Evolutionary conservation across 257 asterid genomes (phyloP).

Genomic region (Fraxinus quadrangulata): DNA sequence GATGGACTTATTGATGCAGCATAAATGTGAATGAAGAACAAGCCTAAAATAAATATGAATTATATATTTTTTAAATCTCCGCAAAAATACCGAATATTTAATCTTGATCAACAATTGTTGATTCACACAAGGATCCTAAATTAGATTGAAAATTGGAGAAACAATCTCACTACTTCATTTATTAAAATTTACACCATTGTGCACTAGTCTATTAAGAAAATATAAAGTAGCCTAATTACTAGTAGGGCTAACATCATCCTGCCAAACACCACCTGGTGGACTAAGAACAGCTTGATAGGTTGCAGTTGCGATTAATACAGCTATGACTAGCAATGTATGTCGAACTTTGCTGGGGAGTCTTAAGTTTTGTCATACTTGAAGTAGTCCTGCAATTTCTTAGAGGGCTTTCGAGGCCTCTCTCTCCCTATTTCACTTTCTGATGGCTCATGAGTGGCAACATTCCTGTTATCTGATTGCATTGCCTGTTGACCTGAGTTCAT

Average conservation of each 20-base stretch:
- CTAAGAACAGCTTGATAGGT: conserved; percentile 58
- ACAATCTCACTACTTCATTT: too few relatives aligned
- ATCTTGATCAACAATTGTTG: too few relatives aligned
- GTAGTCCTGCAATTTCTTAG: conserved; percentile 29
- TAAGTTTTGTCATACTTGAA: conserved; percentile 32
- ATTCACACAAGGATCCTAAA: too few relatives aligned
- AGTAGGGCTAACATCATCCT: conserved; percentile 30
- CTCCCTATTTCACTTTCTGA: conserved; percentile 6
- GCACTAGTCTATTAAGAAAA: too few relatives aligned
- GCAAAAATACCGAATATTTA: too few relatives aligned
- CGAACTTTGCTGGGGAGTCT: conserved; percentile 46
- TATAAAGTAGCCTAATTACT: too few relatives aligned
- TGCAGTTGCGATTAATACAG: conserved; percentile 46
- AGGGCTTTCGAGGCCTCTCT: conserved; percentile 16
- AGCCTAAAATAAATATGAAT: too few relatives aligned
- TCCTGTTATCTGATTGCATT: conserved; percentile 10
- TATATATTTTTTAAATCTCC: too few relatives aligned
- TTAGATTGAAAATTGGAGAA: too few relatives aligned
- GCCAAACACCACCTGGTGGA: conserved; percentile 73
- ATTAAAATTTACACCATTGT: too few relatives aligned
- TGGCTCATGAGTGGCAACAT: conserved; percentile 7
- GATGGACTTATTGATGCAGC: too few relatives aligned
- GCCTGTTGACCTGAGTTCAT: conserved; percentile 1
- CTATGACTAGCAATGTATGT: conserved; percentile 39
- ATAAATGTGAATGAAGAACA: too few relatives aligned